phyloP scores from a whole-genome alignment of 768 basidiomycete genomes.

The Psilocybe sp. region DNA sequence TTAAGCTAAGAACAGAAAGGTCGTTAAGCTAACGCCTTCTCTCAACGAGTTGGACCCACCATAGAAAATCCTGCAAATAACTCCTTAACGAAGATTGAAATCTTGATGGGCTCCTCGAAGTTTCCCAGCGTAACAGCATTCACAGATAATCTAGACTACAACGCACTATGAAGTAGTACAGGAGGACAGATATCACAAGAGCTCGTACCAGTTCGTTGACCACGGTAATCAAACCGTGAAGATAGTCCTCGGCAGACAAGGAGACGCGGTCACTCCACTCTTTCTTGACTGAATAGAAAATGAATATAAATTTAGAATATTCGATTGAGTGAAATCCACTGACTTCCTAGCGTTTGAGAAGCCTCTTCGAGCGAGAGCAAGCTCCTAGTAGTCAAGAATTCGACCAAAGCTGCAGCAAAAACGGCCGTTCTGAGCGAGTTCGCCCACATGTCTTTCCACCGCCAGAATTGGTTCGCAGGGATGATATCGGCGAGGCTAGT shows the following conservation, averaged over 20 bases:
- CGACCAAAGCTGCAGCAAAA: conserved; percentile 62
- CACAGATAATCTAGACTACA: conserved; percentile 75
- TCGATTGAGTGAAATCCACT: conserved; percentile 23
- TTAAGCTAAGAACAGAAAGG: conserved; percentile 52
- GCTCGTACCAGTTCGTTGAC: conserved; percentile 74
- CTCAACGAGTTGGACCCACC: no score
- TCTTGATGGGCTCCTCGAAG: conserved; percentile 75
- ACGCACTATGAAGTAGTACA: background rate
- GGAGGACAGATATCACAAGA: background rate
- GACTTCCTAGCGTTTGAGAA: conserved; percentile 64
- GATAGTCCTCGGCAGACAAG: conserved; percentile 74
- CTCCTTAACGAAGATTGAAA: conserved; percentile 78
- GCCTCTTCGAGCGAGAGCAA: conserved; percentile 56
- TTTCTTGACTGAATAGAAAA: conserved; percentile 47
- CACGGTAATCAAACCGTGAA: conserved; percentile 74
- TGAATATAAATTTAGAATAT: background rate
- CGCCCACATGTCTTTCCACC: conserved; percentile 83
- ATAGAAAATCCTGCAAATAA: conserved; percentile 82
- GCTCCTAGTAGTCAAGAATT: conserved; percentile 58
- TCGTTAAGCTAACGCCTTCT: no score
- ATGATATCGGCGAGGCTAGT: conserved; percentile 54
- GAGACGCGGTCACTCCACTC: conserved; percentile 68
- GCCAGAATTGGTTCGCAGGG: conserved; percentile 76
- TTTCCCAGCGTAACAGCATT: conserved; percentile 82
- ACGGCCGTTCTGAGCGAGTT: conserved; percentile 65